Evolutionary conservation across 179 eudicot species (phyloP).

Genomic region (Camellia oleifera): DNA sequence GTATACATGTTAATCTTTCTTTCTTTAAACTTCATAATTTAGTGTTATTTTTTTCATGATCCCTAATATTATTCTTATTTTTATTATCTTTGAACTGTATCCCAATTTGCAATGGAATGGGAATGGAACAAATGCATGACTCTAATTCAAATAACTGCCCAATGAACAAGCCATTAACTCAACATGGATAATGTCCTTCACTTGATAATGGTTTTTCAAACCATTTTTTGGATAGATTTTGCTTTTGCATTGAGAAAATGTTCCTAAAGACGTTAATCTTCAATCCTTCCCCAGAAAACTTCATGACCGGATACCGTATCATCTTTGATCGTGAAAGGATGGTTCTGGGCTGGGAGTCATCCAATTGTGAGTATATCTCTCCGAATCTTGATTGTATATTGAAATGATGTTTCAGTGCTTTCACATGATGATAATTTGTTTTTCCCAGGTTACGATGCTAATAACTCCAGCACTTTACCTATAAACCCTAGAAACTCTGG

Average conservation of each 20-base stretch:
- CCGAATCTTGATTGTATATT: not conserved
- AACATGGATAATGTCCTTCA: not conserved
- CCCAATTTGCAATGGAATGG: too few relatives aligned
- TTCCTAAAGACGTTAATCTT: not conserved
- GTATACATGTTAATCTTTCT: too few relatives aligned
- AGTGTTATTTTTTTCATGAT: too few relatives aligned
- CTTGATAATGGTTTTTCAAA: too few relatives aligned
- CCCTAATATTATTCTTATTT: too few relatives aligned
- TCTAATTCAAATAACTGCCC: not conserved
- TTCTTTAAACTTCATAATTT: too few relatives aligned
- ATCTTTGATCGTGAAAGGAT: slow-evolving; percentile 78
- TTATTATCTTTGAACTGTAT: too few relatives aligned
- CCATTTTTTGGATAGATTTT: too few relatives aligned
- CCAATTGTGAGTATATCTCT: slow-evolving; percentile 59
- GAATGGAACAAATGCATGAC: not conserved
- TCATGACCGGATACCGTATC: slow-evolving; percentile 81
- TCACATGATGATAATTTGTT: not conserved
- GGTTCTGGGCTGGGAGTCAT: slow-evolving; percentile 76
- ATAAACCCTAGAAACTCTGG: slow-evolving; percentile 36
- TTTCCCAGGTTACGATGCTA: slow-evolving; percentile 55
- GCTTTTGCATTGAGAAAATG: not conserved
- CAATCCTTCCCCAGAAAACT: slow-evolving; percentile 57
- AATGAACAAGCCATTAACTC: not conserved
- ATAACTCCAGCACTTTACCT: slow-evolving; percentile 50
- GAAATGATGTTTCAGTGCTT: not conserved